phyloP scores from a whole-genome alignment of 306 rosid genomes.

The Corylus americana region DNA sequence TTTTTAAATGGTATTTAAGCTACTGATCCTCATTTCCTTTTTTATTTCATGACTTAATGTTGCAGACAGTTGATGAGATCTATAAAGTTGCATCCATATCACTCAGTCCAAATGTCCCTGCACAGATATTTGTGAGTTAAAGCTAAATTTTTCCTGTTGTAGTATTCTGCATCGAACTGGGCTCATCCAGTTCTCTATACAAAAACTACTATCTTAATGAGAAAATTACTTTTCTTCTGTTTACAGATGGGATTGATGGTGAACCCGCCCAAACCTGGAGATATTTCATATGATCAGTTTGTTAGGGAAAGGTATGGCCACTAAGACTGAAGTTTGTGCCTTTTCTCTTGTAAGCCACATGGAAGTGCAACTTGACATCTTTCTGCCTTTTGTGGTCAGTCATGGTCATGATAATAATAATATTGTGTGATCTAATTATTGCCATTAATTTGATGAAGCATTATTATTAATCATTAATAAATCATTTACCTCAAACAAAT shows the following conservation, averaged over 20 bases:
- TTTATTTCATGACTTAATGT: conserved; percentile 25
- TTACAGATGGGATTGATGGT: conserved; percentile 96
- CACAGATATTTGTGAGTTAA: conserved; percentile 94
- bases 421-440: conserved; percentile 6
- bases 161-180: conserved; percentile 9
- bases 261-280: conserved; percentile 92
- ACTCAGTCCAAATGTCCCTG: conserved; percentile 98
- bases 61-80: conserved; percentile 98
- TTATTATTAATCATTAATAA: not conserved
- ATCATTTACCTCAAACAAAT: not conserved
- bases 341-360: conserved; percentile 6
- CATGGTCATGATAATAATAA: not conserved
- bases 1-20: conserved; percentile 5
- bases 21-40: conserved; percentile 28
- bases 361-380: not conserved
- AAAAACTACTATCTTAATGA: conserved; percentile 13
- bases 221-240: conserved; percentile 23
- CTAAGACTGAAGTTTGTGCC: conserved; percentile 9
- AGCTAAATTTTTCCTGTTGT: conserved; percentile 24
- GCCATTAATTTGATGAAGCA: not conserved
- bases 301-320: conserved; percentile 77
- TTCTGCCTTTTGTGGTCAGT: conserved; percentile 5
- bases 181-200: not conserved
- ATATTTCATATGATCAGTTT: conserved; percentile 84
- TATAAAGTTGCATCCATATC: conserved; percentile 87